A percentile compares a stretch with the other conserved stretches of the same genome.
Conservation (phyloP, 2,329 filamentous ascomycete species). For the Penicillium fuscoglaucum region DNA sequence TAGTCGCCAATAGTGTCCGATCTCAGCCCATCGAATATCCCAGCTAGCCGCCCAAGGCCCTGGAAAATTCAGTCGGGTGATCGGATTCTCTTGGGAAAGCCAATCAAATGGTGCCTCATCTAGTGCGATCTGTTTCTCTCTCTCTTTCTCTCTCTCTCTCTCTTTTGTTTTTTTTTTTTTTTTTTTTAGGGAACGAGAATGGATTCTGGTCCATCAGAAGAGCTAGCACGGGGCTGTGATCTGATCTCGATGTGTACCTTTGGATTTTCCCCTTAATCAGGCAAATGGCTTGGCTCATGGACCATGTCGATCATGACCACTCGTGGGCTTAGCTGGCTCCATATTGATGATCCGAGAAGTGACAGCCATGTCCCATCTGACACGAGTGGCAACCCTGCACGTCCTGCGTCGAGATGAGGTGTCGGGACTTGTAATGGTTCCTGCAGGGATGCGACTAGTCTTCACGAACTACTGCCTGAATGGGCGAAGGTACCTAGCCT, state of each 20-base stretch:
- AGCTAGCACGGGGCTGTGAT: neutral
- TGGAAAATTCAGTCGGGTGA: slow-evolving; percentile 23
- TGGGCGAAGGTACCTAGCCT: neutral
- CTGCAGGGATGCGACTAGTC: slow-evolving; percentile 22
- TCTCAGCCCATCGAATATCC: slow-evolving; percentile 27
- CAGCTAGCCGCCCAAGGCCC: slow-evolving; percentile 28
- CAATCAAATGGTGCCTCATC: neutral
- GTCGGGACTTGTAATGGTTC: slow-evolving; percentile 15
- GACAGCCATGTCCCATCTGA: slow-evolving; percentile 10
- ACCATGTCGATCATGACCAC: slow-evolving; percentile 2
- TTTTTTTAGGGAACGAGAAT: neutral
- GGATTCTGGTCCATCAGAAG: neutral
- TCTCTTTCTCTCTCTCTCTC: neutral
- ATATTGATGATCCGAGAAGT: slow-evolving; percentile 9
- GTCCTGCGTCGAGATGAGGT: slow-evolving; percentile 17
- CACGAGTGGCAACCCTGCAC: slow-evolving; percentile 20
- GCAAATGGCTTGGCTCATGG: slow-evolving; percentile 1
- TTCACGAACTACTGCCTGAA: slow-evolving; percentile 20
- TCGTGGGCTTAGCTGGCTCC: neutral
- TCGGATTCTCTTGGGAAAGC: neutral
- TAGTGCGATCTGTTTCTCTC: neutral
- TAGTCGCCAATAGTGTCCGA: slow-evolving; percentile 31
- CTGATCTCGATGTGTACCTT: neutral
- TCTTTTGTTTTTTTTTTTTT: neutral
- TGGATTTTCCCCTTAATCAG: neutral